A percentile compares a stretch with the other conserved stretches of the same genome.
phyloP scores from a whole-genome alignment of 495 filamentous ascomycete genomes.

The Trichoderma asperelloides region DNA sequence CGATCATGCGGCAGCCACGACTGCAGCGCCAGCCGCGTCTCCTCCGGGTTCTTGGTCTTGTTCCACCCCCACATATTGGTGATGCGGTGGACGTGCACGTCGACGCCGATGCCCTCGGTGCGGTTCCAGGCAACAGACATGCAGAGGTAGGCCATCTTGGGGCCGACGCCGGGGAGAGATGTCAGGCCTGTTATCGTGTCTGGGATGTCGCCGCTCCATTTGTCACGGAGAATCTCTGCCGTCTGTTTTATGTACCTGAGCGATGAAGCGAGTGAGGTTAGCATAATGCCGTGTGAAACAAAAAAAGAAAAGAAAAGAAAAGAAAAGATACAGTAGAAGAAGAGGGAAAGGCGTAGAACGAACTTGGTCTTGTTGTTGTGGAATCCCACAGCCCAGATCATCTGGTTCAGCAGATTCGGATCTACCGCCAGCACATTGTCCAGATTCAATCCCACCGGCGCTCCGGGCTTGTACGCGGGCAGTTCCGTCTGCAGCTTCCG shows the following conservation, averaged over 20 bases:
- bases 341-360: constrained; percentile 2
- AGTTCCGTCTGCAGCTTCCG: constrained; percentile 65
- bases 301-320: background rate
- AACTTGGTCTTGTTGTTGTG: constrained; percentile 88
- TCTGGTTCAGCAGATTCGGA: constrained; percentile 58
- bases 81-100: constrained; percentile 74
- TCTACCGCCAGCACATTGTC: constrained; percentile 70
- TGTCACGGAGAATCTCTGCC: constrained; percentile 62
- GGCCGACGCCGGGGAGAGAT: constrained; percentile 82
- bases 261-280: background rate
- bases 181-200: constrained; percentile 68
- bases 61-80: constrained; percentile 96
- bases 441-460: constrained; percentile 52
- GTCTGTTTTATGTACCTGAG: constrained; percentile 64
- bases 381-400: constrained; percentile 84
- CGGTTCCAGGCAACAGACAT: constrained; percentile 55
- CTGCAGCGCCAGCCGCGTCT: constrained; percentile 70
- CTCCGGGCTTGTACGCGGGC: constrained; percentile 33
- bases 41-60: constrained; percentile 69
- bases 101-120: constrained; percentile 55
- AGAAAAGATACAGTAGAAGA: background rate
- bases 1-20: constrained; percentile 76
- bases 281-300: background rate
- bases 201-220: constrained; percentile 71
- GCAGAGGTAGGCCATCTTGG: constrained; percentile 96